These are phyloP conservation scores for Sclerotinia sclerotiorum DNA, from an alignment of 2,329 filamentous ascomycete genomes.

Conservation along the genomic window DNA sequence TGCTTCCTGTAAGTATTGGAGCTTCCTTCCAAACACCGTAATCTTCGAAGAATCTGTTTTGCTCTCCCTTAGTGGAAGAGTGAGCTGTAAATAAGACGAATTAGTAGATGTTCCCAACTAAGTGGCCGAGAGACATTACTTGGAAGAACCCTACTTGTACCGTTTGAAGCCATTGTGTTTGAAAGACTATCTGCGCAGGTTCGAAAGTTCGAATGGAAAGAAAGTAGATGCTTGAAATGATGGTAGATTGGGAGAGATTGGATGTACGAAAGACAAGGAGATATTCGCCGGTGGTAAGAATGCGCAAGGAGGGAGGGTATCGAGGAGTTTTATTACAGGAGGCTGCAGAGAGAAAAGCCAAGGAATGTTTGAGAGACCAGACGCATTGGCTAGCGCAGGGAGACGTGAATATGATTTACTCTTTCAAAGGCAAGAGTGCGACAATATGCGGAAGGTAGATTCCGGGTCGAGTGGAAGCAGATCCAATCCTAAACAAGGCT, in stretches of 20 bases:
- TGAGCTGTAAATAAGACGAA: slow-evolving; percentile 24
- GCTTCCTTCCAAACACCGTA: slow-evolving; percentile 70
- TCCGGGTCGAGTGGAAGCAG: not conserved
- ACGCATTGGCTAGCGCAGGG: slow-evolving; percentile 16
- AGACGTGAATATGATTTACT: slow-evolving; percentile 17
- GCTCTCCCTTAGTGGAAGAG: slow-evolving; percentile 24
- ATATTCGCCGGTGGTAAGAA: slow-evolving; percentile 9
- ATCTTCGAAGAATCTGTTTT: slow-evolving; percentile 52
- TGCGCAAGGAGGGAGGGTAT: slow-evolving; percentile 11
- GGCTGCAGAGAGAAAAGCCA: not conserved
- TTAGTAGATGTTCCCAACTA: not conserved
- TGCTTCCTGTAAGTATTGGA: slow-evolving; percentile 67
- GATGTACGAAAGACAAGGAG: not conserved
- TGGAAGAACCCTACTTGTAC: slow-evolving; percentile 22
- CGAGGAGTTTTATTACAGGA: slow-evolving; percentile 16
- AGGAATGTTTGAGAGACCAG: slow-evolving; percentile 16
- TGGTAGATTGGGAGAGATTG: not conserved
- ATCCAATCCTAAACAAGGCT: slow-evolving; percentile 17
- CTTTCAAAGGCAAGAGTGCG: slow-evolving; percentile 12
- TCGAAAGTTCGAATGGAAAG: slow-evolving; percentile 7
- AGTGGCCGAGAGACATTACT: slow-evolving; percentile 16
- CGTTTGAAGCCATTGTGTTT: slow-evolving; percentile 25
- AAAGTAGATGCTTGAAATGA: not conserved
- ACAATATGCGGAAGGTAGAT: slow-evolving; percentile 1
- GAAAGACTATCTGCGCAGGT: not conserved